These are phyloP conservation scores for Podospora pseudocomata DNA, from an alignment of 495 filamentous ascomycete species.

Conservation along the genomic window DNA sequence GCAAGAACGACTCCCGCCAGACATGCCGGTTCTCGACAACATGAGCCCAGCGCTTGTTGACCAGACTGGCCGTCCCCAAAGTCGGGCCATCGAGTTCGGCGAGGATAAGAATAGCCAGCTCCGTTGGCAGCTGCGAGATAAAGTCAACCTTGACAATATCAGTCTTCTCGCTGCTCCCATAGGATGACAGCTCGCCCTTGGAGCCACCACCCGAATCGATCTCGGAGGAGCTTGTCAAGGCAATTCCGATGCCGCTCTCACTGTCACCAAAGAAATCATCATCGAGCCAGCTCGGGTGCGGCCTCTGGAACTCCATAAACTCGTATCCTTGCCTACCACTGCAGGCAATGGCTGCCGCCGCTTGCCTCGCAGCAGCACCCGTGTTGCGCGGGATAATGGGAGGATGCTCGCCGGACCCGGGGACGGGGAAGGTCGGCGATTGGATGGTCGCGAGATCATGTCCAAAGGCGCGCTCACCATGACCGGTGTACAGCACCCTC, in stretches of 20 bases:
- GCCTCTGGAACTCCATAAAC: slow-evolving; percentile 37
- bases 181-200: slow-evolving; percentile 27
- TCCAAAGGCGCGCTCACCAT: slow-evolving; percentile 35
- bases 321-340: slow-evolving; percentile 55
- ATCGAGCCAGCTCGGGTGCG: slow-evolving; percentile 32
- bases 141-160: slow-evolving; percentile 58
- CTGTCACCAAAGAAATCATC: slow-evolving; percentile 53
- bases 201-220: slow-evolving; percentile 42
- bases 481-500: slow-evolving; percentile 35
- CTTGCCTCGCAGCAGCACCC: slow-evolving; percentile 67
- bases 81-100: slow-evolving; percentile 63
- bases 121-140: slow-evolving; percentile 60
- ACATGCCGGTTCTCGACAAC: slow-evolving; percentile 62
- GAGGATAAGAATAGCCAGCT: slow-evolving; percentile 70
- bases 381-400: slow-evolving; percentile 53
- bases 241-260: slow-evolving; percentile 78
- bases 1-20: slow-evolving; percentile 75
- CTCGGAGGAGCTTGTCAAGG: slow-evolving; percentile 50
- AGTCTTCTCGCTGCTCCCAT: slow-evolving; percentile 33
- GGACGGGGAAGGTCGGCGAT: slow-evolving; percentile 41
- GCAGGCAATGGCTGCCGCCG: slow-evolving; percentile 56
- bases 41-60: slow-evolving; percentile 61
- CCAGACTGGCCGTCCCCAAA: slow-evolving; percentile 57
- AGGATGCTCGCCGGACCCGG: slow-evolving; percentile 47
- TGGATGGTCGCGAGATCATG: slow-evolving; percentile 31